Conservation (phyloP, 345 rosid species). For the Geranium brycei region DNA sequence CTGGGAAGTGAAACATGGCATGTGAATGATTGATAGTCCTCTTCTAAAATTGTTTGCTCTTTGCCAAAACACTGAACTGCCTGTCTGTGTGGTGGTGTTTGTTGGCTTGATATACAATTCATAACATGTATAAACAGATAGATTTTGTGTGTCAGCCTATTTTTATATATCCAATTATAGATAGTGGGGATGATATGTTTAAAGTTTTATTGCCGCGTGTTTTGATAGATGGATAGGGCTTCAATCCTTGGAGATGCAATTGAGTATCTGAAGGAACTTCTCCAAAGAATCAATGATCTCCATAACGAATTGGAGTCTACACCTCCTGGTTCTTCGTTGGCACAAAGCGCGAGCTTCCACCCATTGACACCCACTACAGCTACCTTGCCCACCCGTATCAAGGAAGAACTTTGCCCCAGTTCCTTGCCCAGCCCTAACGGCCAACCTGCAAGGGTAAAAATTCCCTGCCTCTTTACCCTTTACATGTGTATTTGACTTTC, state of each 20-base stretch:
- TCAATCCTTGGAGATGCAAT: slow-evolving; percentile 94
- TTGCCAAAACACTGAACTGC: no score
- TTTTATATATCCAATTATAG: no score
- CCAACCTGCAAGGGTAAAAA: slow-evolving; percentile 67
- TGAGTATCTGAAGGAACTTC: slow-evolving; percentile 87
- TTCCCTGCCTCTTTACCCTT: background rate
- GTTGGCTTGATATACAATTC: no score
- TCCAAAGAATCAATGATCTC: slow-evolving; percentile 85
- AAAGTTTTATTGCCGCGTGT: no score
- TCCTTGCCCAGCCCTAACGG: slow-evolving; percentile 65
- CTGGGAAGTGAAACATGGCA: no score
- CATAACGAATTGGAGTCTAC: slow-evolving; percentile 78
- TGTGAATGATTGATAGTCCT: no score
- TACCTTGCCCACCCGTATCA: slow-evolving; percentile 55
- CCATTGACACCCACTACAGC: slow-evolving; percentile 81
- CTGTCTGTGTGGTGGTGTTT: no score
- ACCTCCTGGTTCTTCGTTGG: slow-evolving; percentile 45
- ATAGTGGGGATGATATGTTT: no score
- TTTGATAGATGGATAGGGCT: slow-evolving; percentile 83
- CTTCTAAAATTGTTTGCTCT: no score
- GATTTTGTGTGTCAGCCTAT: no score
- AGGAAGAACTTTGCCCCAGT: slow-evolving; percentile 67
- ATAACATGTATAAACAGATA: no score
- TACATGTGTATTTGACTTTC: no score
- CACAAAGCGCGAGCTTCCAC: slow-evolving; percentile 53